A percentile compares a stretch with the other conserved stretches of the same genome.
phyloP scores from a whole-genome alignment of 2,329 filamentous ascomycete genomes.

The Colletotrichum caudatum region DNA sequence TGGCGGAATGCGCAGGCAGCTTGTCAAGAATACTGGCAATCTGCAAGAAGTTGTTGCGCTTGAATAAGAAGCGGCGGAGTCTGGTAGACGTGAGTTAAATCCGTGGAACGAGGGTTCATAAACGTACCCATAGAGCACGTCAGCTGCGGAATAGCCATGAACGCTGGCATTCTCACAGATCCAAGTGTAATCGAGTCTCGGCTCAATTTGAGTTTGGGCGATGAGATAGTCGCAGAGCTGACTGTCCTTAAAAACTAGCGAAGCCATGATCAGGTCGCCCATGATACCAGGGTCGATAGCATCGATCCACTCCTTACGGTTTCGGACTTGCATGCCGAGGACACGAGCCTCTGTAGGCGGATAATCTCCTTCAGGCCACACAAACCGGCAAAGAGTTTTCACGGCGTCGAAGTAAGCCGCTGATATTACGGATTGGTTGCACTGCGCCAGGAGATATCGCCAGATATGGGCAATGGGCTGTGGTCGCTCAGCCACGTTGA shows the following conservation, averaged over 20 bases:
- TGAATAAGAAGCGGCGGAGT: slow-evolving; percentile 21
- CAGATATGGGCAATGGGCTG: slow-evolving; percentile 20
- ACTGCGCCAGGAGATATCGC: slow-evolving; percentile 26
- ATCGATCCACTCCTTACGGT: slow-evolving; percentile 16
- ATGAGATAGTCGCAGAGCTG: slow-evolving; percentile 8
- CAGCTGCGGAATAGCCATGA: slow-evolving; percentile 5
- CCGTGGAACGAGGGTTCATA: no score
- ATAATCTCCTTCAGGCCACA: slow-evolving; percentile 7
- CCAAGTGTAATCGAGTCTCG: slow-evolving; percentile 17
- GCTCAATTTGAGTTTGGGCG: slow-evolving; percentile 2
- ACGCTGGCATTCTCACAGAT: slow-evolving; percentile 15
- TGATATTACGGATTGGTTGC: slow-evolving; percentile 5
- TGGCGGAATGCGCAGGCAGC: slow-evolving; percentile 10
- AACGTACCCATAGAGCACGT: slow-evolving; percentile 22
- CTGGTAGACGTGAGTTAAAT: slow-evolving; percentile 12
- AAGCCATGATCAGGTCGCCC: slow-evolving; percentile 19
- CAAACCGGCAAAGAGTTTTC: slow-evolving; percentile 6
- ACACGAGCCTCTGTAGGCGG: not conserved
- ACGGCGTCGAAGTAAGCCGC: slow-evolving; percentile 12
- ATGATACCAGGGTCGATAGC: slow-evolving; percentile 15
- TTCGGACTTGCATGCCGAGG: slow-evolving; percentile 8
- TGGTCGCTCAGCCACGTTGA: not conserved
- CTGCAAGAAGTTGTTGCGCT: slow-evolving; percentile 24
- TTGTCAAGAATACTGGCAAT: slow-evolving; percentile 12
- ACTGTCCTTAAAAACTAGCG: slow-evolving; percentile 13